Conservation (phyloP, 1,284 basidiomycete species). For the Ceratorhiza oryzae-sativae region DNA sequence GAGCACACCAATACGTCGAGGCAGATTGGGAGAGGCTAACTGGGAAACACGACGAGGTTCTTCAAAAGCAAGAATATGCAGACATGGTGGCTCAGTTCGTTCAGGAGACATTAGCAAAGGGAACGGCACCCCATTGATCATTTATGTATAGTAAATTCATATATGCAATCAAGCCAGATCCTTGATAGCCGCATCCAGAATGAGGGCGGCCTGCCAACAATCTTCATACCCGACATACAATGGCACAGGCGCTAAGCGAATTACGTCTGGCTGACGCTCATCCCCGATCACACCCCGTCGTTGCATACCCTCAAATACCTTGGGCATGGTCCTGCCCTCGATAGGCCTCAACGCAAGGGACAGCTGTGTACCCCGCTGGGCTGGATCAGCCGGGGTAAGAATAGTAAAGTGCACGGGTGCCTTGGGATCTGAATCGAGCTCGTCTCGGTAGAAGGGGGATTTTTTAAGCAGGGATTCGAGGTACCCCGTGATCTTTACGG, state of each 20-base stretch:
- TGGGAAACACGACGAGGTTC: conserved; percentile 65
- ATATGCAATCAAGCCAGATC: neutral
- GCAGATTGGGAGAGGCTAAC: conserved; percentile 58
- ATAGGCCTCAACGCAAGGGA: conserved; percentile 65
- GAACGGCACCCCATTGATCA: neutral
- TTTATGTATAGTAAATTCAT: neutral
- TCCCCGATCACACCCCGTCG: conserved; percentile 85
- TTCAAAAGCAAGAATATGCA: conserved; percentile 48
- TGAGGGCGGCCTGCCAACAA: conserved; percentile 69
- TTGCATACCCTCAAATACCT: conserved; percentile 67
- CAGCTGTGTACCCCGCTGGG: conserved; percentile 81
- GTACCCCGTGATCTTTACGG: conserved; percentile 70
- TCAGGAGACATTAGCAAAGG: conserved; percentile 44
- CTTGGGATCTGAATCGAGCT: conserved; percentile 48
- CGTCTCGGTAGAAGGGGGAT: conserved; percentile 59
- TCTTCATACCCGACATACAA: conserved; percentile 85
- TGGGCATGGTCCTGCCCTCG: conserved; percentile 71
- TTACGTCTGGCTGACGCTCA: conserved; percentile 88
- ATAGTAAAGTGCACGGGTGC: conserved; percentile 73
- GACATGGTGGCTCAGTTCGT: conserved; percentile 39
- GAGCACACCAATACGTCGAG: conserved; percentile 48
- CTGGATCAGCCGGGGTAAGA: conserved; percentile 77
- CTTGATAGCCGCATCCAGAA: conserved; percentile 60
- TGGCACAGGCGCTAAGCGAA: conserved; percentile 82
- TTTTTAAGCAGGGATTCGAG: conserved; percentile 70